Evolutionary conservation across 1,139 yeast genomes (phyloP).

Genomic region (Geotrichum phurueaensis): DNA sequence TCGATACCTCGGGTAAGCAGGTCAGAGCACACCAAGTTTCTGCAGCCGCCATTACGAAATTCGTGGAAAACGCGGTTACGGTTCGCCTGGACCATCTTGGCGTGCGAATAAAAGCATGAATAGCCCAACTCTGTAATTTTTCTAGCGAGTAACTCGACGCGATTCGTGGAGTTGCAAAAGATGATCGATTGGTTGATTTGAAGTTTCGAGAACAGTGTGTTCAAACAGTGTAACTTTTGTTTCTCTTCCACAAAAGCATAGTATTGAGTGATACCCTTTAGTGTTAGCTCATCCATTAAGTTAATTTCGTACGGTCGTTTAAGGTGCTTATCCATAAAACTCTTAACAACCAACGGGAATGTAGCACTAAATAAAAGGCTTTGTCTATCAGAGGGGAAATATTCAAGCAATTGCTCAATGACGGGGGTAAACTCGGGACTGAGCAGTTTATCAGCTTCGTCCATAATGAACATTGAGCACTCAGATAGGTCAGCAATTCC

Average conservation of each 20-base stretch:
- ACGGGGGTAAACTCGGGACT: conserved; percentile 84
- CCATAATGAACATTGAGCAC: conserved; percentile 91
- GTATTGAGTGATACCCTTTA: conserved; percentile 93
- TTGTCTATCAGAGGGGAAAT: conserved; percentile 77
- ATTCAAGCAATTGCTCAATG: conserved; percentile 78
- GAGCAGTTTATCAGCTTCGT: conserved; percentile 96
- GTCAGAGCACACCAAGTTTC: conserved; percentile 95
- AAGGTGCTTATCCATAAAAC: conserved; percentile 87
- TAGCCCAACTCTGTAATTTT: conserved; percentile 94
- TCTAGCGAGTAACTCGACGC: conserved; percentile 92
- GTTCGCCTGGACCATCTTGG: conserved; percentile 95
- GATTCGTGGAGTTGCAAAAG: conserved; percentile 91
- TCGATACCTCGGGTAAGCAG: conserved; percentile 97
- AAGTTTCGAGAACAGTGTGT: conserved; percentile 86
- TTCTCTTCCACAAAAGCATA: conserved; percentile 97
- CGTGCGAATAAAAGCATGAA: conserved; percentile 95
- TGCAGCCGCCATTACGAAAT: conserved; percentile 95
- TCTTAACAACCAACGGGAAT: conserved; percentile 88
- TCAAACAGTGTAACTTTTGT: conserved; percentile 90
- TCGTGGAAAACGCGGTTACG: conserved; percentile 98
- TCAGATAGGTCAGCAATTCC: conserved; percentile 79
- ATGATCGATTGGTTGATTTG: conserved; percentile 95
- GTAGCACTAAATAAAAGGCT: conserved; percentile 90
- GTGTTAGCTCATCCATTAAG: conserved; percentile 93
- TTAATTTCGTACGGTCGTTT: conserved; percentile 92